Conservation (phyloP, 106 monocot species). For the Amphibolis antarctica region DNA sequence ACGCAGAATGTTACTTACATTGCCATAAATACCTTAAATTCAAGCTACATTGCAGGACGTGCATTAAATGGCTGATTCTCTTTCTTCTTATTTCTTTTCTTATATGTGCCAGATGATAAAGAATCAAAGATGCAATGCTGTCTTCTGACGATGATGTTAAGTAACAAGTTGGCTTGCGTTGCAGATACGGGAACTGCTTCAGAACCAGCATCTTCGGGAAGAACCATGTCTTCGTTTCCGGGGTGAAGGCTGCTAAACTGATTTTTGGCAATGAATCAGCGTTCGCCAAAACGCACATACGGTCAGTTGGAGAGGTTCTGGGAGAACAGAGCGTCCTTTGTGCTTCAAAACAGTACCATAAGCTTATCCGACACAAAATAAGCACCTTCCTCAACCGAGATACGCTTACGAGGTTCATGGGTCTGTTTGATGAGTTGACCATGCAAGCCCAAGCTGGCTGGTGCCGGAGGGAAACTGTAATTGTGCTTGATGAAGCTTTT, state of each 20-base stretch:
- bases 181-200: conserved; percentile 60
- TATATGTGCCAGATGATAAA: too few species aligned
- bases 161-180: not conserved
- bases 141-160: too few species aligned
- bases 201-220: conserved; percentile 50
- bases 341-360: conserved; percentile 42
- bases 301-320: conserved; percentile 44
- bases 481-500: conserved; percentile 49
- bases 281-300: conserved; percentile 53
- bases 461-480: conserved; percentile 21
- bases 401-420: conserved; percentile 23
- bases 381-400: conserved; percentile 33
- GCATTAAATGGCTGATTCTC: too few species aligned
- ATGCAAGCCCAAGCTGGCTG: conserved; percentile 24
- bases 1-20: too few species aligned
- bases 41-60: too few species aligned
- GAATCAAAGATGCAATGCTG: too few species aligned
- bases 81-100: too few species aligned
- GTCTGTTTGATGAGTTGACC: conserved; percentile 39
- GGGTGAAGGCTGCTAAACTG: conserved; percentile 21
- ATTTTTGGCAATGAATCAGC: conserved; percentile 33
- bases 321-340: conserved; percentile 68
- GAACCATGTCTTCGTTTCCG: conserved; percentile 57
- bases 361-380: conserved; percentile 28
- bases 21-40: too few species aligned